A percentile compares a stretch with the other conserved stretches of the same genome.
These are phyloP conservation scores for Grosmannia penicillata DNA, from an alignment of 2,329 filamentous ascomycete species.

Conservation along the genomic window DNA sequence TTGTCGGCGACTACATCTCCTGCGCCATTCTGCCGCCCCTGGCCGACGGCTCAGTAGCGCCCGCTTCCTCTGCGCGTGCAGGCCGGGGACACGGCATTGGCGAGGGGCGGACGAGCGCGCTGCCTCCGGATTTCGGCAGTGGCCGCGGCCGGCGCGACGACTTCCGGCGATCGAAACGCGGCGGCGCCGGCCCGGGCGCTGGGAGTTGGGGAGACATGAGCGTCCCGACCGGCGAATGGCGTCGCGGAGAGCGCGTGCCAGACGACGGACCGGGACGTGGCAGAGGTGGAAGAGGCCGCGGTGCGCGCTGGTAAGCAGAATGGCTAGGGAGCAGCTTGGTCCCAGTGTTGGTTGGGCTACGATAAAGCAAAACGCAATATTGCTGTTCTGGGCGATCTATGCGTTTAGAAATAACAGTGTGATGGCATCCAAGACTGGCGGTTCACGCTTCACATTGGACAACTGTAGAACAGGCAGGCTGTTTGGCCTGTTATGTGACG, in stretches of 20 bases:
- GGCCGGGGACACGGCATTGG: slow-evolving; percentile 24
- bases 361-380: too few relatives aligned
- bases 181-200: not conserved
- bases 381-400: too few relatives aligned
- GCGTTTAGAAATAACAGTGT: too few relatives aligned
- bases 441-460: too few relatives aligned
- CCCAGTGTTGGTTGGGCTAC: not conserved
- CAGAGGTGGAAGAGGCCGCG: slow-evolving; percentile 22
- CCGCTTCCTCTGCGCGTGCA: slow-evolving; percentile 35
- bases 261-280: slow-evolving; percentile 29
- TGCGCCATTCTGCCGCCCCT: slow-evolving; percentile 68
- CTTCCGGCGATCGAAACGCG: not conserved
- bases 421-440: too few relatives aligned
- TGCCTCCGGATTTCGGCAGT: slow-evolving; percentile 2
- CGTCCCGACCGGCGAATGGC: slow-evolving; percentile 47
- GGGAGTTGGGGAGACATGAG: not conserved
- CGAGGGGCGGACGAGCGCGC: slow-evolving; percentile 16
- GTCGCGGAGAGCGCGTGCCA: slow-evolving; percentile 49
- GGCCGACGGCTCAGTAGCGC: slow-evolving; percentile 51
- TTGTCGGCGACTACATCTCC: slow-evolving; percentile 78
- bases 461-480: too few relatives aligned
- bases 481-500: not conserved
- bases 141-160: not conserved
- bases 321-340: not conserved
- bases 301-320: not conserved